A percentile compares a stretch with the other conserved stretches of the same genome.
Conservation (phyloP, 1,284 basidiomycete species). For the Apiotrichum porosum region DNA sequence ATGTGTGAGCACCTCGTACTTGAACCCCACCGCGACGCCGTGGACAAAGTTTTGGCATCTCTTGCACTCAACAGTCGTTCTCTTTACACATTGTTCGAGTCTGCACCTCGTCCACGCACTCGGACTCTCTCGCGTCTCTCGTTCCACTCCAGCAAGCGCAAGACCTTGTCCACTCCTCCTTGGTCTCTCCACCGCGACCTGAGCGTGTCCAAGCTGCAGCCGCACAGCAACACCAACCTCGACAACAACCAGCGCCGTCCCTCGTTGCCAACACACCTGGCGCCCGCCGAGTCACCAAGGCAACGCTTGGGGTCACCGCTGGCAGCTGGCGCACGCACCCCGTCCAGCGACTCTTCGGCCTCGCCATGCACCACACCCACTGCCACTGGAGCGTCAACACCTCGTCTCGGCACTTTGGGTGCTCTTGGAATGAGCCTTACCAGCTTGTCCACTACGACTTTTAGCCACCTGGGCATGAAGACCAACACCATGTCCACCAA, state of each 20-base stretch:
- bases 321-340: neutral
- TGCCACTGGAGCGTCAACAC: no score
- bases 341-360: neutral
- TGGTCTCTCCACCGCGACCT: slow-evolving; percentile 15
- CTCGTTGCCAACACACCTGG: slow-evolving; percentile 23
- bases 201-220: slow-evolving; percentile 10
- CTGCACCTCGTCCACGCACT: neutral
- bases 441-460: neutral
- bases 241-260: slow-evolving; percentile 25
- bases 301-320: slow-evolving; percentile 1
- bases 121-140: slow-evolving; percentile 14
- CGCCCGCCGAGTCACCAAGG: neutral
- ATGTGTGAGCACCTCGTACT: slow-evolving; percentile 10
- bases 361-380: neutral
- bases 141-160: slow-evolving; percentile 10
- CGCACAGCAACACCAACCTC: no score
- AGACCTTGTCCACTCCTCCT: slow-evolving; percentile 14
- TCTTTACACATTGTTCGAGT: neutral
- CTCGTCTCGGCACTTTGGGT: no score
- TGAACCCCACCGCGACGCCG: neutral
- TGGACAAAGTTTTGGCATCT: slow-evolving; percentile 2
- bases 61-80: slow-evolving; percentile 14
- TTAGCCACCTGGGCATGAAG: neutral
- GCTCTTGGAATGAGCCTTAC: neutral
- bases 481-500: neutral